These are phyloP conservation scores for Tripterygium wilfordii DNA, from an alignment of 177 flowering plant genomes.

Conservation along the genomic window DNA sequence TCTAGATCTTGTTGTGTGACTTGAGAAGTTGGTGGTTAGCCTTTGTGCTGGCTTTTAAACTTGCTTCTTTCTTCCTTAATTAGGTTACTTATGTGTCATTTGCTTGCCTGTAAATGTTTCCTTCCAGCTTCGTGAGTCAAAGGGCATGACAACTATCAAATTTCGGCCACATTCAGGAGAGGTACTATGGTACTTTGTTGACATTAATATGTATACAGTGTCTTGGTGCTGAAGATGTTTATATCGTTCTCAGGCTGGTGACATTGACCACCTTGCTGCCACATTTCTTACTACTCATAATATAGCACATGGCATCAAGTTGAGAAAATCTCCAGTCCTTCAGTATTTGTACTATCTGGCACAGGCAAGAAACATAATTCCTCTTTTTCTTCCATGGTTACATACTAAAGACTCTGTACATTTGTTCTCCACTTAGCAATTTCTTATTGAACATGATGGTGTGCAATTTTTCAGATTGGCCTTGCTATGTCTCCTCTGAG, in stretches of 20 bases:
- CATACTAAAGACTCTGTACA: too few species aligned
- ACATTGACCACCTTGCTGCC: slow-evolving; percentile 97
- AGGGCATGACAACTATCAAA: slow-evolving; percentile 94
- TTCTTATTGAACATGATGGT: too few species aligned
- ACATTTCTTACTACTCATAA: slow-evolving; percentile 81
- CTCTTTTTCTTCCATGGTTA: too few species aligned
- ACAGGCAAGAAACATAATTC: slow-evolving; percentile 56
- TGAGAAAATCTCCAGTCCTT: slow-evolving; percentile 92
- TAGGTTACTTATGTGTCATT: background rate
- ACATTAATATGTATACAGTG: background rate
- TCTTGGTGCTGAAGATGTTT: slow-evolving; percentile 4
- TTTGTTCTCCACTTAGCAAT: background rate
- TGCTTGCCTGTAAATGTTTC: slow-evolving; percentile 6
- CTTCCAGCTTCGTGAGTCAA: slow-evolving; percentile 90
- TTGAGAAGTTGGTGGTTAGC: too few species aligned
- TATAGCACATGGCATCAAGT: slow-evolving; percentile 88
- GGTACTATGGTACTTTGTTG: too few species aligned
- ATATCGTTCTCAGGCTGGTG: slow-evolving; percentile 77
- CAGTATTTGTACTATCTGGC: slow-evolving; percentile 90
- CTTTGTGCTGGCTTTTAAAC: too few species aligned
- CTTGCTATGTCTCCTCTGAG: slow-evolving; percentile 98
- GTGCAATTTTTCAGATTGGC: slow-evolving; percentile 65
- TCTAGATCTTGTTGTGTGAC: too few species aligned
- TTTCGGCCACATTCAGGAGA: slow-evolving; percentile 98
- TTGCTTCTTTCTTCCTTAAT: too few species aligned